Evolutionary conservation across 768 basidiomycete genomes (phyloP), one percentile per base, ranked within the genome.

Genomic region (Hygrocybe coccinea): DNA sequence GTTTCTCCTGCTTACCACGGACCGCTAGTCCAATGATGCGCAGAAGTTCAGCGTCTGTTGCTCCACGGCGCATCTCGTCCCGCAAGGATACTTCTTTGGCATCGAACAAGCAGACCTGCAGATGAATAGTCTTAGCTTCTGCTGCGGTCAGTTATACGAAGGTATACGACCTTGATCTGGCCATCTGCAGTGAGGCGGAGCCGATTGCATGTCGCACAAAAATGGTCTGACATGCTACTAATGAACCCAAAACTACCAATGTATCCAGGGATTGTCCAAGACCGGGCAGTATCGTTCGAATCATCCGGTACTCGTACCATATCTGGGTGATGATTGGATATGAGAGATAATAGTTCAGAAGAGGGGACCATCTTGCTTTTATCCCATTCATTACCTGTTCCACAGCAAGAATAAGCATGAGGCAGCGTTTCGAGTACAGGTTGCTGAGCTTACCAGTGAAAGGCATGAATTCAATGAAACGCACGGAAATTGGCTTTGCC

Each of bases 401-500:
- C 4, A 29, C 8, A 29, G 29, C 15, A 44, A 5, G 56, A 39
- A 12, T 43, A 47, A 59, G 34, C 48, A 47, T 22, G 56, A 38
- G n/a, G 43, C 49, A 54, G 37, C 38, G 35, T 54, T 44, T 21
- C 41, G 17, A 19, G 19, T 37, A 44, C 36, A 56, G 2, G 15
- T 21, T 6, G 10, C 7, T 17, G 21, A 37, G 49, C 19, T 64
- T 69, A 88, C 87, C 92, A 61, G 84, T 87, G 67, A 95, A 95
- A 10, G 92, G 91, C 93, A 95, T 95, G 65, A 89, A 95, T 69
- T 94, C 91, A 56, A 94, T 95, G 68, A 95, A 92, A 36, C 93
- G 82, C 38, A 93, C 82, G 37, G 82, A 88, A 22, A 92, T 69
- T 2, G 72, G 68, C 44, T 75, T 75, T 44, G 86, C 71, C 61